Percentiles rank a stretch among this genome's conserved stretches.
Evolutionary conservation across 768 basidiomycete genomes (phyloP).

Genomic region (Xerocomellus intermedius): DNA sequence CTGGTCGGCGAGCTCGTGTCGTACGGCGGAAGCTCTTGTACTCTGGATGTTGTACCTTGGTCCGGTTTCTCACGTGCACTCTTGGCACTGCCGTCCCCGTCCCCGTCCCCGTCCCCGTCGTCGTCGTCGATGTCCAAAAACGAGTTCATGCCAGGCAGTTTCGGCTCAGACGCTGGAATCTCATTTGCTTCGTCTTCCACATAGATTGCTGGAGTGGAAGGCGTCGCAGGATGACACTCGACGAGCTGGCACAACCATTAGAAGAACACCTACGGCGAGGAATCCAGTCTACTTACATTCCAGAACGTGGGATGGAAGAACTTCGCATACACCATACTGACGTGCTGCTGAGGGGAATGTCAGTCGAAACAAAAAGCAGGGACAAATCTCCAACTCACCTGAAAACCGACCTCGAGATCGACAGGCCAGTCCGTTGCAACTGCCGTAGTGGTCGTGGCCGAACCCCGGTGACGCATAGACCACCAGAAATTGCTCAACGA

Average conservation of each 20-base stretch:
- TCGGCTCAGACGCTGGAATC: constrained; percentile 1
- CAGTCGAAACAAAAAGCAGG: neutral
- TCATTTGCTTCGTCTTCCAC: constrained; percentile 19
- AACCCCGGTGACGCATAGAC: constrained; percentile 2
- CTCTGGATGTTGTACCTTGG: neutral
- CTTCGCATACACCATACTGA: constrained; percentile 22
- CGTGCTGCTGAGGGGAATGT: constrained; percentile 6
- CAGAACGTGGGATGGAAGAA: constrained; percentile 23
- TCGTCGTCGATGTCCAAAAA: constrained; percentile 14
- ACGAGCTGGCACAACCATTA: constrained; percentile 6
- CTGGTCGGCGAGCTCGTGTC: constrained; percentile 2
- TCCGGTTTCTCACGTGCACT: neutral
- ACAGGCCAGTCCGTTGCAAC: neutral
- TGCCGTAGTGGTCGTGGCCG: neutral
- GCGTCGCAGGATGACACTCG: constrained; percentile 13
- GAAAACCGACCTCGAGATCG: constrained; percentile 11
- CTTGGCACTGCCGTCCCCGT: neutral
- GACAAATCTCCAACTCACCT: neutral
- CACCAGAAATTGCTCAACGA: constrained; percentile 8
- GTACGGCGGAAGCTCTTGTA: constrained; percentile 10
- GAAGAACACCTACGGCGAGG: neutral
- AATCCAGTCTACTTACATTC: constrained; percentile 8
- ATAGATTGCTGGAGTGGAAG: constrained; percentile 14
- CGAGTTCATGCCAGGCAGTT: constrained; percentile 9
- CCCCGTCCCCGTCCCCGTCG: neutral